Conservation (phyloP, 164 flowering plant species). For the Warburgia ugandensis region DNA sequence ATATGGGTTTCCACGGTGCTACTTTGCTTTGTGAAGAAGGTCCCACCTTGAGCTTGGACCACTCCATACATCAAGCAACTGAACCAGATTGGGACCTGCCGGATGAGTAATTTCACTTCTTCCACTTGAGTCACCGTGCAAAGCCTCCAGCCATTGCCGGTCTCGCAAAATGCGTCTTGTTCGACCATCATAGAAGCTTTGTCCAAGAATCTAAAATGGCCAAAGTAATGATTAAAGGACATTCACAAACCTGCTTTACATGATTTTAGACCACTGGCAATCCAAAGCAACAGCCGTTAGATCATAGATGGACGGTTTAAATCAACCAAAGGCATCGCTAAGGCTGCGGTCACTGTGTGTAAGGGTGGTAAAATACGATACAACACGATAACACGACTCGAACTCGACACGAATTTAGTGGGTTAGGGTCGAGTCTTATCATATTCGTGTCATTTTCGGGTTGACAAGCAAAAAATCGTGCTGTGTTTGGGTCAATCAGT, state of each 20-base stretch:
- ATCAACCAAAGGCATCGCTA: not conserved
- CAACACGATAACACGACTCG: no score
- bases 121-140: constrained; percentile 4
- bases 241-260: not conserved
- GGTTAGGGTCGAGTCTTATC: no score
- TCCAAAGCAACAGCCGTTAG: not conserved
- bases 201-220: constrained; percentile 2
- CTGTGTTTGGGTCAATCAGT: no score
- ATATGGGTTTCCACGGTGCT: not conserved
- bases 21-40: constrained; percentile 6
- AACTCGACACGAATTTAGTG: no score
- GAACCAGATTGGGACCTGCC: constrained; percentile 3
- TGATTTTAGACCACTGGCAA: not conserved
- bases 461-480: no score
- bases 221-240: not conserved
- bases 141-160: constrained; percentile 4
- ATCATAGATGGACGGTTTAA: not conserved
- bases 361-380: not conserved
- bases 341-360: not conserved
- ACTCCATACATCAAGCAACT: constrained; percentile 3
- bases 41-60: not conserved
- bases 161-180: not conserved
- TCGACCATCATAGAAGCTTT: constrained; percentile 5
- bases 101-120: constrained; percentile 4
- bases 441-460: no score